phyloP scores from a whole-genome alignment of 805 yeast species.

The Suhomyces emberorum region DNA sequence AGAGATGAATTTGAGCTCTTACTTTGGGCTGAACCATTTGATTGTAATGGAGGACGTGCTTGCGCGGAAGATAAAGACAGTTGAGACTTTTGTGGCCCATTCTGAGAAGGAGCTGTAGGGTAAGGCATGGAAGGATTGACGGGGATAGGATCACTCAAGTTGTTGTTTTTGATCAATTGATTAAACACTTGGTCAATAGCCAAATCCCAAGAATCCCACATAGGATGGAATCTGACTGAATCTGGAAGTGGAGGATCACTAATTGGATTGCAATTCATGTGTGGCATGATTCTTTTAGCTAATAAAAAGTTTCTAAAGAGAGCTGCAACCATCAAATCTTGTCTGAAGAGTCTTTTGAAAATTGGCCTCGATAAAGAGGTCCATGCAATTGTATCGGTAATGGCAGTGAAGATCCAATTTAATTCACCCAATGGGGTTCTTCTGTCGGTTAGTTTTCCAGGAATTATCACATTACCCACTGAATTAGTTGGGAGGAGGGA shows the following conservation, averaged over 20 bases:
- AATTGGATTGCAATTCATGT: conserved; percentile 88
- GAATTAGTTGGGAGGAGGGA: conserved; percentile 44
- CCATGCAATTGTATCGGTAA: conserved; percentile 98
- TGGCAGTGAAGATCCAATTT: conserved; percentile 97
- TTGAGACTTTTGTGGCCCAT: conserved; percentile 1
- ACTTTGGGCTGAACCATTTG: neutral
- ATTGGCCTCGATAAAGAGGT: conserved; percentile 82
- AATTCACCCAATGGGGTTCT: conserved; percentile 94
- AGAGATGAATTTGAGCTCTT: neutral
- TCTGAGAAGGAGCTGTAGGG: conserved; percentile 3
- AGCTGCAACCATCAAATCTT: conserved; percentile 95
- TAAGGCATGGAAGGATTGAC: neutral
- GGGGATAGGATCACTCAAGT: conserved; percentile 8
- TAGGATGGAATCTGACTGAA: conserved; percentile 70
- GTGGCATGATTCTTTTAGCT: conserved; percentile 92
- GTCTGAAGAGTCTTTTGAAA: conserved; percentile 87
- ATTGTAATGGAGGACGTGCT: conserved; percentile 5
- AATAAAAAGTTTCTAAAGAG: conserved; percentile 86
- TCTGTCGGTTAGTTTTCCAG: conserved; percentile 89
- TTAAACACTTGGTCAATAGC: conserved; percentile 92
- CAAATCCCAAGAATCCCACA: conserved; percentile 99
- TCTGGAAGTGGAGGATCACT: conserved; percentile 93
- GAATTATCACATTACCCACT: conserved; percentile 64
- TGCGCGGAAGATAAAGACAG: neutral
- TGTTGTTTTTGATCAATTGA: conserved; percentile 51